Conservation (phyloP, 2,329 filamentous ascomycete genomes). For the Colletotrichum sp. region DNA sequence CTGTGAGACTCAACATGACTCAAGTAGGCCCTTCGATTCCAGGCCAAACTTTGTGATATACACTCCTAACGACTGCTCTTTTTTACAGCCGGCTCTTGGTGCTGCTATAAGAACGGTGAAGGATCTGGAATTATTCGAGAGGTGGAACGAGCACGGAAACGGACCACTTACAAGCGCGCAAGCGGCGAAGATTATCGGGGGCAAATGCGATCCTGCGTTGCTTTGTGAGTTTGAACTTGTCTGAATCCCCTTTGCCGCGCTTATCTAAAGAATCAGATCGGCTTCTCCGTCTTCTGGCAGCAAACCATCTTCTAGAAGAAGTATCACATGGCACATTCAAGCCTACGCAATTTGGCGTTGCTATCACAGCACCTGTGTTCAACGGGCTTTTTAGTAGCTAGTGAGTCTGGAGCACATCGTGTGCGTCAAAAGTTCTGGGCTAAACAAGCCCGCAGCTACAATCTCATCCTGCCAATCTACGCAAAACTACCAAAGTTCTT, state of each 20-base stretch:
- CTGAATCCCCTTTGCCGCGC: background rate
- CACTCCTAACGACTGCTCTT: background rate
- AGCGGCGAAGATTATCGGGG: background rate
- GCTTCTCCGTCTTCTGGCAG: background rate
- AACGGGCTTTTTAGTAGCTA: background rate
- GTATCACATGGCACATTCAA: background rate
- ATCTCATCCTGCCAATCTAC: background rate
- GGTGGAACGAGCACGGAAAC: background rate
- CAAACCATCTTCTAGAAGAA: background rate
- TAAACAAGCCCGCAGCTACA: background rate
- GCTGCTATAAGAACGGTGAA: background rate
- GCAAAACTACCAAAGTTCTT: background rate
- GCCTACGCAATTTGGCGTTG: background rate
- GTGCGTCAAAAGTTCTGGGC: accelerated
- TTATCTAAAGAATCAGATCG: background rate
- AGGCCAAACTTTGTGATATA: background rate
- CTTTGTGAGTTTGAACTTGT: background rate
- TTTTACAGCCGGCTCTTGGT: background rate
- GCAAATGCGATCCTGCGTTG: background rate
- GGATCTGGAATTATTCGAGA: background rate
- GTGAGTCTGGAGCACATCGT: background rate
- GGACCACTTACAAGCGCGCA: background rate
- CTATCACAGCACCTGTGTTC: background rate
- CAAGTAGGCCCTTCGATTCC: background rate
- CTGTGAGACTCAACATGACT: background rate